Evolutionary conservation across 306 rosid species (phyloP).

Genomic region (Cicer chorassanicum): DNA sequence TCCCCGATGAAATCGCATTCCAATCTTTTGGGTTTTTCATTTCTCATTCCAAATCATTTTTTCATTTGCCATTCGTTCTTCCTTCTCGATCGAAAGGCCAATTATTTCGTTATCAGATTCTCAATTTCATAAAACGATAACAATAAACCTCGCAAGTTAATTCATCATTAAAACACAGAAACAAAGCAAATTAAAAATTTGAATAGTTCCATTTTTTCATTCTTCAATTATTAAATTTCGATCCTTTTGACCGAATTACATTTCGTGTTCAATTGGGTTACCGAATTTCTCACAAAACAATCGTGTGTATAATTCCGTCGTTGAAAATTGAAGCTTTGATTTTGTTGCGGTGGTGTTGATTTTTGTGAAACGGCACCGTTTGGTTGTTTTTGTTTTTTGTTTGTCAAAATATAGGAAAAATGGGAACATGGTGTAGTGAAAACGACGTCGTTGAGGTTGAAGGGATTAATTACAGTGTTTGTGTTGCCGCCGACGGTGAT

Average conservation of each 20-base stretch:
- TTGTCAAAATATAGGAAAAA: neutral
- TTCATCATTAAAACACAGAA: neutral
- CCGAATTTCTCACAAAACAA: slow-evolving; percentile 11
- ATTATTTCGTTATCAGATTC: neutral
- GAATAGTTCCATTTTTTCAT: neutral
- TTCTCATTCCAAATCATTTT: too few species aligned
- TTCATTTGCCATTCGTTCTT: slow-evolving; percentile 4
- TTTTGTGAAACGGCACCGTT: neutral
- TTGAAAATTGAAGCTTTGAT: neutral
- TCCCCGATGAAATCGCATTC: too few species aligned
- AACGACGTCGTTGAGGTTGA: slow-evolving; percentile 37
- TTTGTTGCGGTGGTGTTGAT: neutral
- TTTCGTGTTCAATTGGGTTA: slow-evolving; percentile 12
- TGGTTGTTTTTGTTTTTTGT: too few species aligned
- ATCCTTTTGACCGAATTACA: slow-evolving; percentile 38
- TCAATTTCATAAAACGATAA: neutral
- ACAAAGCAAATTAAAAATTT: neutral
- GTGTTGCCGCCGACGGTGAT: slow-evolving; percentile 64
- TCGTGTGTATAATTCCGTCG: neutral
- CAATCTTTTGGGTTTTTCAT: too few species aligned
- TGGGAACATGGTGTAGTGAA: slow-evolving; percentile 35
- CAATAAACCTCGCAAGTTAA: neutral
- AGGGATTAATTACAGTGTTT: slow-evolving; percentile 68
- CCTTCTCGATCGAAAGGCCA: neutral
- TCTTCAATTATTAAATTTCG: neutral